phyloP scores from a whole-genome alignment of 257 asterid genomes.

The Fraxinus americana region DNA sequence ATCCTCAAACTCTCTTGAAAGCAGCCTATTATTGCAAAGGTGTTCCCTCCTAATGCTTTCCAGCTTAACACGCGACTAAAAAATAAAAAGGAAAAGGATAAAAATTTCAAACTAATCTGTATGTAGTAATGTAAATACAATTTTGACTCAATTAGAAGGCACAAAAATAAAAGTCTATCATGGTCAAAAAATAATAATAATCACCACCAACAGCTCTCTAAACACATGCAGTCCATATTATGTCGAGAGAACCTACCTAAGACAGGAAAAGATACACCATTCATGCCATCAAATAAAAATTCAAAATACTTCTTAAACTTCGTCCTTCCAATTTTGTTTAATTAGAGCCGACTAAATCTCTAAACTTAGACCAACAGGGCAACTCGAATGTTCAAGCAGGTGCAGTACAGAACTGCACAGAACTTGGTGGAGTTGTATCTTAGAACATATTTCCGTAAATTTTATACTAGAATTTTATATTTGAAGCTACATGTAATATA shows the following conservation, averaged over 20 bases:
- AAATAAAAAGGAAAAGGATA: conserved; percentile 10
- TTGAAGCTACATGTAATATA: neutral
- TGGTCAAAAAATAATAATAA: neutral
- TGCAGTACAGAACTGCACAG: neutral
- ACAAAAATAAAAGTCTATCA: neutral
- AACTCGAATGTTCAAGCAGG: neutral
- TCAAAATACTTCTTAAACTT: neutral
- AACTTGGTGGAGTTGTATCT: neutral
- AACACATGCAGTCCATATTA: neutral
- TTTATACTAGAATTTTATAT: neutral
- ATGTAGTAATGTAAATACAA: neutral
- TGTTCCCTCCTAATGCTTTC: conserved; percentile 58
- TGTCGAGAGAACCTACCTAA: neutral
- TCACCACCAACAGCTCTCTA: neutral
- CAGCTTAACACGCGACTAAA: conserved; percentile 51
- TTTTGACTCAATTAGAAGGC: neutral
- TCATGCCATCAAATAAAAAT: neutral
- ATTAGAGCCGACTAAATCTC: neutral
- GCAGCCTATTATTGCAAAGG: conserved; percentile 40
- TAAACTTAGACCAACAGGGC: neutral
- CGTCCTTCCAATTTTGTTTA: neutral
- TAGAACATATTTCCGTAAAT: neutral
- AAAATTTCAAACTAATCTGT: neutral
- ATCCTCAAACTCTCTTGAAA: conserved; percentile 40
- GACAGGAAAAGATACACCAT: neutral